Conservation (phyloP, 2,329 filamentous ascomycete species). For the Pseudogymnoascus sp. region DNA sequence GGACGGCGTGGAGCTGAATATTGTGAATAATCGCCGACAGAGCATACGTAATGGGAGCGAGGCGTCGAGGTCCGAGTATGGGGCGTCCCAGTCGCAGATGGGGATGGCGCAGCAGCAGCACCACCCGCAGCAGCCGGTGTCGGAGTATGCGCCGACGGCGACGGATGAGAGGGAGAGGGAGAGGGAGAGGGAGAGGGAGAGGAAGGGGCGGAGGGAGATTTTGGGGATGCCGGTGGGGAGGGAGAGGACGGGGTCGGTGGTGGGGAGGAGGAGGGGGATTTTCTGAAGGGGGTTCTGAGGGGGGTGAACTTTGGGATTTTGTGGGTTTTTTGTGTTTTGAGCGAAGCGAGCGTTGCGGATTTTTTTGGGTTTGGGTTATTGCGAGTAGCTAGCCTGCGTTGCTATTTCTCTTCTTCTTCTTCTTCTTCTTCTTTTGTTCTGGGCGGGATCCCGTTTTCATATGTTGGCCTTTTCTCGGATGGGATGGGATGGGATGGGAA, state of each 20-base stretch:
- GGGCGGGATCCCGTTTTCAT: not conserved
- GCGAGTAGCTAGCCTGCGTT: not conserved
- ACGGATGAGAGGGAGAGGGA: not conserved
- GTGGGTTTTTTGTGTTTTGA: not conserved
- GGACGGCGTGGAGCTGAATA: constrained; percentile 53
- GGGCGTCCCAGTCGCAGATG: not conserved
- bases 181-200: not conserved
- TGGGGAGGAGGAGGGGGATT: not conserved
- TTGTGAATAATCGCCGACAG: constrained; percentile 34
- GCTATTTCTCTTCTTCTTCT: not conserved
- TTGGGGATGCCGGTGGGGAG: not conserved
- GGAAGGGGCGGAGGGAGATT: not conserved
- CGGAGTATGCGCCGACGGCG: not conserved
- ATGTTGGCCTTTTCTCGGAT: not conserved
- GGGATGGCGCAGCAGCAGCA: too few species aligned
- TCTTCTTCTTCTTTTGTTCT: not conserved
- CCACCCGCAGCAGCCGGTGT: not conserved
- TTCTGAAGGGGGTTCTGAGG: not conserved
- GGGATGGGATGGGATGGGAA: not conserved
- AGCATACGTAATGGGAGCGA: constrained; percentile 41
- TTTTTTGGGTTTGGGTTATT: not conserved
- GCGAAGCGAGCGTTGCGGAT: not conserved
- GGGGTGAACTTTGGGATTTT: not conserved
- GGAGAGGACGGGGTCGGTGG: not conserved
- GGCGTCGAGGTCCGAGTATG: constrained; percentile 18